Percentiles rank a stretch among this genome's conserved stretches.
Evolutionary conservation across 805 yeast species (phyloP).

Genomic region (Candida krabiensis): DNA sequence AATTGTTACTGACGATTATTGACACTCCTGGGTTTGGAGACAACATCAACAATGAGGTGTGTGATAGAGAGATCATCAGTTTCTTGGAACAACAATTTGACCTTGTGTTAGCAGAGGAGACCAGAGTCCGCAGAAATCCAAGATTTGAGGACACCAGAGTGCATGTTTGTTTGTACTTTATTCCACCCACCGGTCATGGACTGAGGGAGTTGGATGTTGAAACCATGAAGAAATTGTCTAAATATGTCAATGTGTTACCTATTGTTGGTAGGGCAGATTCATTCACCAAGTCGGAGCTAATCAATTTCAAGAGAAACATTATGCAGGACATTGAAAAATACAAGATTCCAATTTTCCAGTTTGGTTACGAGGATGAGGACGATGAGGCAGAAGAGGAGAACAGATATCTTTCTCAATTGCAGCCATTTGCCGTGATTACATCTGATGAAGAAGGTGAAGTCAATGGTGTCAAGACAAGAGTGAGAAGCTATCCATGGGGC

Average conservation of each 20-base stretch:
- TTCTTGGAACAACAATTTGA: slow-evolving; percentile 78
- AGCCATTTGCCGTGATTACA: slow-evolving; percentile 74
- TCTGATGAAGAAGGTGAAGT: slow-evolving; percentile 58
- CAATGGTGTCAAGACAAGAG: slow-evolving; percentile 52
- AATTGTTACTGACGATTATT: slow-evolving; percentile 51
- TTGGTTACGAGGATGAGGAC: slow-evolving; percentile 71
- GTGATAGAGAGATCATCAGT: slow-evolving; percentile 63
- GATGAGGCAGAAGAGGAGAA: slow-evolving; percentile 69
- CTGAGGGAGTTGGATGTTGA: slow-evolving; percentile 70
- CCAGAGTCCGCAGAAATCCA: slow-evolving; percentile 83
- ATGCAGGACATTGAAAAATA: slow-evolving; percentile 62
- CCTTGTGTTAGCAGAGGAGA: slow-evolving; percentile 79
- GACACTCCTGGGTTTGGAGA: slow-evolving; percentile 67
- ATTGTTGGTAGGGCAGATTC: slow-evolving; percentile 71
- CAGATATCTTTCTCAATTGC: slow-evolving; percentile 56
- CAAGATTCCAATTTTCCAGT: slow-evolving; percentile 74
- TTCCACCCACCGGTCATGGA: slow-evolving; percentile 78
- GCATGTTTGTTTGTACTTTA: slow-evolving; percentile 69
- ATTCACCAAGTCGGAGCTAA: slow-evolving; percentile 61
- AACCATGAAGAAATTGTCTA: slow-evolving; percentile 68
- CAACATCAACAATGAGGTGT: slow-evolving; percentile 58
- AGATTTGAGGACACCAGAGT: slow-evolving; percentile 75
- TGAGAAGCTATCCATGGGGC: slow-evolving; percentile 81
- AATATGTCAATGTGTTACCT: slow-evolving; percentile 73
- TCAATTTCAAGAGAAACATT: slow-evolving; percentile 58